Evolutionary conservation across 257 asterid genomes (phyloP).

Genomic region (Catharanthus roseus): DNA sequence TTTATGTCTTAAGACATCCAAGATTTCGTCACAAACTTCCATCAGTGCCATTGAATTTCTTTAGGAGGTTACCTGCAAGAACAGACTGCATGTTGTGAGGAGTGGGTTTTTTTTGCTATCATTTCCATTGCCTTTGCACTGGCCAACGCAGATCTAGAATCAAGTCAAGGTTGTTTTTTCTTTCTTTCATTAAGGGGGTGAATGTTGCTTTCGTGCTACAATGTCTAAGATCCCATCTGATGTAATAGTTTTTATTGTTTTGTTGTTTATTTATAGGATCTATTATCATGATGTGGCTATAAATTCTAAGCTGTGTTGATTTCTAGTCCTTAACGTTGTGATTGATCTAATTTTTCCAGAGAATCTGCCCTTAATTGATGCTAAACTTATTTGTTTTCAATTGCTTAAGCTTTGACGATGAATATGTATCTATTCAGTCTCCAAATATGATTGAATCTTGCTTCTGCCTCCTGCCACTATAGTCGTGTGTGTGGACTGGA

Average conservation of each 20-base stretch:
- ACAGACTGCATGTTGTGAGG: slow-evolving; percentile 45
- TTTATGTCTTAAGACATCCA: slow-evolving; percentile 43
- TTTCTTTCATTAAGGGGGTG: slow-evolving; percentile 21
- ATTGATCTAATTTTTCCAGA: slow-evolving; percentile 26
- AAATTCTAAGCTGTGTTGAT: slow-evolving; percentile 23
- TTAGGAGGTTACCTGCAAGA: slow-evolving; percentile 49
- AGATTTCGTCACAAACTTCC: slow-evolving; percentile 47
- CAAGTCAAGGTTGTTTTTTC: slow-evolving; percentile 11
- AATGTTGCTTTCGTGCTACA: slow-evolving; percentile 16
- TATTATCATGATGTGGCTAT: slow-evolving; percentile 17
- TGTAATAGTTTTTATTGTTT: slow-evolving; percentile 32
- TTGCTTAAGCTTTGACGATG: neutral
- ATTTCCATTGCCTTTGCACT: slow-evolving; percentile 2
- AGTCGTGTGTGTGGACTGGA: neutral
- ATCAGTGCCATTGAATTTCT: slow-evolving; percentile 42
- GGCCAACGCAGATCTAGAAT: slow-evolving; percentile 15
- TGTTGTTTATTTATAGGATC: slow-evolving; percentile 25
- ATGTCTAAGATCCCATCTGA: slow-evolving; percentile 22
- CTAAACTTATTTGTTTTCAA: neutral
- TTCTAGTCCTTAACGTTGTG: slow-evolving; percentile 28
- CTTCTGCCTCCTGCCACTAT: neutral
- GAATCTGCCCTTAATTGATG: neutral
- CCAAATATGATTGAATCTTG: neutral
- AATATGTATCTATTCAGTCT: neutral
- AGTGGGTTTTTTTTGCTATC: slow-evolving; percentile 1